Conservation (phyloP, 2,329 filamentous ascomycete genomes). For the Harringtonia lauricola region DNA sequence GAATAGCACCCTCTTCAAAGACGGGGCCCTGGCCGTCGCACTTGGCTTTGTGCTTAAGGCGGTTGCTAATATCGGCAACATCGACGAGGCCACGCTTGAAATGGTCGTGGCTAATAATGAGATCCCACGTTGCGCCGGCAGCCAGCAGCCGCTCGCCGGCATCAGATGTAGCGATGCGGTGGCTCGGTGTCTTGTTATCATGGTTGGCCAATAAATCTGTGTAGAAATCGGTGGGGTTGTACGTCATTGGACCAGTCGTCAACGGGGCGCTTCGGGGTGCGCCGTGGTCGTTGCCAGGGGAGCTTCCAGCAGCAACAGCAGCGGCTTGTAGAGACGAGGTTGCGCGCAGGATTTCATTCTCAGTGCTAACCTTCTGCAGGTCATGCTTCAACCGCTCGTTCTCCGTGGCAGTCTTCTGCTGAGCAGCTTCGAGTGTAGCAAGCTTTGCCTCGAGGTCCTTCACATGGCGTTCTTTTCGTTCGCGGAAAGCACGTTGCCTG, state of each 20-base stretch:
- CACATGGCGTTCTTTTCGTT: slow-evolving; percentile 85
- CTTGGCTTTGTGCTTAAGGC: slow-evolving; percentile 61
- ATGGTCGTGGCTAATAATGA: slow-evolving; percentile 70
- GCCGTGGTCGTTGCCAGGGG: slow-evolving; percentile 30
- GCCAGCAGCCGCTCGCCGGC: slow-evolving; percentile 60
- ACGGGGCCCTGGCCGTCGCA: slow-evolving; percentile 86
- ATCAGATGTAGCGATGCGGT: slow-evolving; percentile 57
- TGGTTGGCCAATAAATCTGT: slow-evolving; percentile 50
- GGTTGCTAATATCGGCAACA: slow-evolving; percentile 68
- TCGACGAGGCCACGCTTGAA: slow-evolving; percentile 72
- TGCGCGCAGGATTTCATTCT: slow-evolving; percentile 85
- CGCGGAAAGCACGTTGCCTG: slow-evolving; percentile 90
- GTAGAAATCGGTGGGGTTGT: slow-evolving; percentile 63
- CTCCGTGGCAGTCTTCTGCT: slow-evolving; percentile 62
- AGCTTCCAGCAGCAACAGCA: slow-evolving; percentile 19
- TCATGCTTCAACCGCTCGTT: slow-evolving; percentile 81
- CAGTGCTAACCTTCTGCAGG: slow-evolving; percentile 72
- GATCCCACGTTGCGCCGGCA: slow-evolving; percentile 76
- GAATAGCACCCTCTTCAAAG: slow-evolving; percentile 67
- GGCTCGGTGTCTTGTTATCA: slow-evolving; percentile 50
- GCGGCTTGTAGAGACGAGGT: slow-evolving; percentile 41
- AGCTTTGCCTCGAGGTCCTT: slow-evolving; percentile 87
- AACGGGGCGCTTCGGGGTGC: slow-evolving; percentile 32
- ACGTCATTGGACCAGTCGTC: slow-evolving; percentile 58
- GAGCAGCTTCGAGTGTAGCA: slow-evolving; percentile 61